Evolutionary conservation across 2,329 filamentous ascomycete species (phyloP), one percentile per base, ranked within the genome.

Genomic region (Fragosphaeria purpurea): DNA sequence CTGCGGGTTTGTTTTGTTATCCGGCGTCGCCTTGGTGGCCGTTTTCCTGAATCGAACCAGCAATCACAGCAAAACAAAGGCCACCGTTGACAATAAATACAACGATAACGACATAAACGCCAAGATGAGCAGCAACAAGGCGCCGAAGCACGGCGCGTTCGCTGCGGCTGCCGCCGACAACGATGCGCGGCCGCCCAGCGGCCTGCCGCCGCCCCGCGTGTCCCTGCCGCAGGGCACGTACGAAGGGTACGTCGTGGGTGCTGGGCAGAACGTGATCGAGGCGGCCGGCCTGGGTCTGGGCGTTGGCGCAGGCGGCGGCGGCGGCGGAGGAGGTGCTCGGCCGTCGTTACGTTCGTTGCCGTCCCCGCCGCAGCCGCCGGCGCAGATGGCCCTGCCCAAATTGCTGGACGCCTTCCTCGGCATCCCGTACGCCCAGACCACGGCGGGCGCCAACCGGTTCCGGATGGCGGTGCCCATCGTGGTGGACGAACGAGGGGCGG

Each of bases 361-460:
- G 13, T 31, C 6, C 2, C 44, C 42, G 34, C 50, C 32, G 6
- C 33, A 40, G 30, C 45, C 48, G 11, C 49, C 51, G 9, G 6
- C 31, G 30, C 38, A 50, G 30, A 31, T n/a, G 5, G 40, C 39
- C 1, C 38, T 50, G 22, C 70, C 72, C 4, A 68, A 66, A 45
- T 57, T 66, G 12, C 56, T 78, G 41, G 71, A 77, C 41, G 67
- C 67, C 9, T 78, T 72, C 60, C 67, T 70, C 43, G 73, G 73
- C 46, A 67, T 79, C 34, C 73, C 74, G 1, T 79, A 70, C 55
- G 75, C 72, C 12, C 62, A 69, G 56, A 57, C 60, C n/a, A 66
- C 67, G 1, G 60, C 58, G 5, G 67, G 64, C 30, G 62, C 62
- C 58, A 73, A 68, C 62, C 74, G 71, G 50, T 80, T 73, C 62